These are phyloP conservation scores for Leucaena leucocephala DNA, from an alignment of 306 rosid species.

Conservation along the genomic window DNA sequence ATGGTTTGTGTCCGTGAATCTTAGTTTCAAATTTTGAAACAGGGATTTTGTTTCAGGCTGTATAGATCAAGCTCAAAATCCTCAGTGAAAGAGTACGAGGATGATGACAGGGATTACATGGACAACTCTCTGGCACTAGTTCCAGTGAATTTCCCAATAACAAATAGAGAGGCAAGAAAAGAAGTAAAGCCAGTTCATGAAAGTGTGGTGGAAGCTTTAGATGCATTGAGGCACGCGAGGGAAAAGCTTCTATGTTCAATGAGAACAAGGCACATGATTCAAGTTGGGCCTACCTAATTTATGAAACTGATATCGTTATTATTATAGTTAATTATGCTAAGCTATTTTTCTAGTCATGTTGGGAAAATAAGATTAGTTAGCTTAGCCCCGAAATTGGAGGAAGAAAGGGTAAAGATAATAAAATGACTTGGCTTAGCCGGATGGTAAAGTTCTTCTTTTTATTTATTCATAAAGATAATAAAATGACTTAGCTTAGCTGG, in stretches of 20 bases:
- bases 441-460: slow-evolving; percentile 44
- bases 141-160: slow-evolving; percentile 44
- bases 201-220: slow-evolving; percentile 58
- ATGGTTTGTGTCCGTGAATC: neutral
- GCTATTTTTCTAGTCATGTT: slow-evolving; percentile 22
- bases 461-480: slow-evolving; percentile 29
- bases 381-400: slow-evolving; percentile 25
- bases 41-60: slow-evolving; percentile 43
- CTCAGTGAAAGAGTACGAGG: slow-evolving; percentile 48
- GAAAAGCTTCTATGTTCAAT: slow-evolving; percentile 56
- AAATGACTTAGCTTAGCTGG: slow-evolving; percentile 5
- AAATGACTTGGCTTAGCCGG: slow-evolving; percentile 5
- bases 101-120: slow-evolving; percentile 34
- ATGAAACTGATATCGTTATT: slow-evolving; percentile 10
- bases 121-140: slow-evolving; percentile 60
- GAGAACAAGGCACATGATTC: slow-evolving; percentile 51
- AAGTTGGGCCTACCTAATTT: slow-evolving; percentile 42
- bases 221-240: slow-evolving; percentile 53
- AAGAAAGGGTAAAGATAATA: slow-evolving; percentile 25
- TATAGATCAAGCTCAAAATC: slow-evolving; percentile 44
- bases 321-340: slow-evolving; percentile 28
- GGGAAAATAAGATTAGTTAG: slow-evolving; percentile 16
- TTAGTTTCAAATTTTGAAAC: slow-evolving; percentile 9
- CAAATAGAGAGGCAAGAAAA: slow-evolving; percentile 39
- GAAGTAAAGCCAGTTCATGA: slow-evolving; percentile 49